A percentile compares a stretch with the other conserved stretches of the same genome.
phyloP scores from a whole-genome alignment of 2,329 filamentous ascomycete species.

The Cladosporium sp. region DNA sequence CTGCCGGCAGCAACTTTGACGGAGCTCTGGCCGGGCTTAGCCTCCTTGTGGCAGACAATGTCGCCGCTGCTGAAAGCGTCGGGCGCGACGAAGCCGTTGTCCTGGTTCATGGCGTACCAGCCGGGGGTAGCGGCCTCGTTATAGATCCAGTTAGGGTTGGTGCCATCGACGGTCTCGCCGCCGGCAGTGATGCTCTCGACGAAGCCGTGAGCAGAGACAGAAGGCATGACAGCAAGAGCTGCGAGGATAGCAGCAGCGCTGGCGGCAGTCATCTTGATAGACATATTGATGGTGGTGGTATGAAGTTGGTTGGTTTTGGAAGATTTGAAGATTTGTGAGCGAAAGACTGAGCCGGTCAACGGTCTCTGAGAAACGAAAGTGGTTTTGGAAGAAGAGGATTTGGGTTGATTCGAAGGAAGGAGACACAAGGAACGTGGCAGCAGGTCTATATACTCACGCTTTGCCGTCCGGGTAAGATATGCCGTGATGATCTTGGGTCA shows the following conservation, averaged over 20 bases:
- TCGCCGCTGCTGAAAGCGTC: conserved; percentile 21
- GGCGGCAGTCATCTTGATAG: conserved; percentile 17
- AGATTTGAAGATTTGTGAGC: conserved; percentile 3
- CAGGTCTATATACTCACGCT: conserved; percentile 4
- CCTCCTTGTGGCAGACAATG: conserved; percentile 47
- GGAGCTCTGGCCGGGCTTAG: conserved; percentile 47
- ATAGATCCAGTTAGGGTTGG: conserved; percentile 14
- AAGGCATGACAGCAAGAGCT: conserved; percentile 15
- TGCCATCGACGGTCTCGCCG: conserved; percentile 6
- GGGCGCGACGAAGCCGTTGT: conserved; percentile 34
- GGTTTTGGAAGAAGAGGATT: neutral
- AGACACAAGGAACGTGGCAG: neutral
- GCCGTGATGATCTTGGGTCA: neutral
- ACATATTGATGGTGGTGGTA: conserved; percentile 3
- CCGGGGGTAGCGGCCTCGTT: conserved; percentile 4
- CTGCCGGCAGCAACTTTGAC: conserved; percentile 58
- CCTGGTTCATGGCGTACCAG: conserved; percentile 26
- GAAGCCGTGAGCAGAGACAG: conserved; percentile 44
- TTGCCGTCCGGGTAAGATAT: neutral
- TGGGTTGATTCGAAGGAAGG: neutral
- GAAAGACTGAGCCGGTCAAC: conserved; percentile 20
- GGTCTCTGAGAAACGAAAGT: conserved; percentile 16
- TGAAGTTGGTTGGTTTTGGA: neutral
- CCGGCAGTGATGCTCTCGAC: conserved; percentile 25
- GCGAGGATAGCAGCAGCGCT: conserved; percentile 15